Percentiles rank a stretch among this genome's conserved stretches.
Evolutionary conservation across 331 rosid genomes (phyloP).

Genomic region (Malus hybrid): DNA sequence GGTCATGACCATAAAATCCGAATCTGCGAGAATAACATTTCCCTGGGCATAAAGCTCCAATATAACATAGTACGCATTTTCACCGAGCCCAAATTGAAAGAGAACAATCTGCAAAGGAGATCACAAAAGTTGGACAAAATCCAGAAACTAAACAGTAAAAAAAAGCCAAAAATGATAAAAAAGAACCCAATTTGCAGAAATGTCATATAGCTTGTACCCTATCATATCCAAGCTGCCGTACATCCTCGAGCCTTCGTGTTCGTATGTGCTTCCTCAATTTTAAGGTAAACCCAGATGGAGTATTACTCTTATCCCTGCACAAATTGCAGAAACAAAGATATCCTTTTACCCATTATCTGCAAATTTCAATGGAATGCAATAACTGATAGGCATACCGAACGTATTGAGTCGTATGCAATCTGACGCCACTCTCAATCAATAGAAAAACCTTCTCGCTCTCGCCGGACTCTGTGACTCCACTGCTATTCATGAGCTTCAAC

Average conservation of each 20-base stretch:
- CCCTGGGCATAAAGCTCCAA: slow-evolving; percentile 97
- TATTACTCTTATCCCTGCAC: slow-evolving; percentile 80
- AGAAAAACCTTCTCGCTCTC: slow-evolving; percentile 93
- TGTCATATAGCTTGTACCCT: slow-evolving; percentile 54
- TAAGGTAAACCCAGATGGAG: slow-evolving; percentile 98
- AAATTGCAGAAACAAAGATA: neutral
- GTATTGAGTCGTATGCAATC: slow-evolving; percentile 84
- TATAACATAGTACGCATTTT: slow-evolving; percentile 77
- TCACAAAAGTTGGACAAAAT: neutral
- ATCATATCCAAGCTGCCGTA: slow-evolving; percentile 98
- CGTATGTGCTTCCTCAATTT: slow-evolving; percentile 92
- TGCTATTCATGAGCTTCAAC: slow-evolving; percentile 90
- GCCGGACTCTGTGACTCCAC: slow-evolving; percentile 90
- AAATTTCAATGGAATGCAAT: neutral
- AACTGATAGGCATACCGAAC: slow-evolving; percentile 40
- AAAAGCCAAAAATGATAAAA: neutral
- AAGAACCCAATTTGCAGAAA: neutral
- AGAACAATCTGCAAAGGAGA: slow-evolving; percentile 59
- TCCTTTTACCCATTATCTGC: neutral
- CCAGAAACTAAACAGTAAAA: neutral
- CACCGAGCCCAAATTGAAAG: slow-evolving; percentile 92
- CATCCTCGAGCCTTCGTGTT: slow-evolving; percentile 94
- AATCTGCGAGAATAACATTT: slow-evolving; percentile 80
- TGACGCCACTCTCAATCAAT: slow-evolving; percentile 88
- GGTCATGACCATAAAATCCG: slow-evolving; percentile 78